These are phyloP conservation scores for Triangularia setosa DNA, from an alignment of 2,329 filamentous ascomycete species.

Conservation along the genomic window DNA sequence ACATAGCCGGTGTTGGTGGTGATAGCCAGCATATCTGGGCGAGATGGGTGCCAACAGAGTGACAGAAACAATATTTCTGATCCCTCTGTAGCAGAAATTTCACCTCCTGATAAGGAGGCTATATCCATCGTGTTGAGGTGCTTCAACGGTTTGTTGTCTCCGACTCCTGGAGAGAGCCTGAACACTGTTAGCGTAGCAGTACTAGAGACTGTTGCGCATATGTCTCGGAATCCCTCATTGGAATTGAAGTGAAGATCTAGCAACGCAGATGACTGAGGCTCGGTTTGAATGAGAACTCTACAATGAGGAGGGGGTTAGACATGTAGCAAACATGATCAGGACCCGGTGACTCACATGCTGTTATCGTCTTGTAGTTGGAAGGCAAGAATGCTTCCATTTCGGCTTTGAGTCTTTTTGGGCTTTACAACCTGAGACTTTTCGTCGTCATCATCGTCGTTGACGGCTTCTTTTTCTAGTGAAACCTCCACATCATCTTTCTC, in stretches of 20 bases:
- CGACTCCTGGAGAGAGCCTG: conserved; percentile 40
- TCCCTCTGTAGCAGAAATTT: conserved; percentile 1
- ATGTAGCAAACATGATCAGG: neutral
- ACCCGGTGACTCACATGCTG: conserved; percentile 49
- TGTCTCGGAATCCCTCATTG: conserved; percentile 38
- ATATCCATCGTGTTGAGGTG: conserved; percentile 44
- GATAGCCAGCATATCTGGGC: conserved; percentile 56
- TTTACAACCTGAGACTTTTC: conserved; percentile 24
- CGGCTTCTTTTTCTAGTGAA: conserved; percentile 20
- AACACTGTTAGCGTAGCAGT: conserved; percentile 68
- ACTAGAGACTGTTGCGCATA: conserved; percentile 74
- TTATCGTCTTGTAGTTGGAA: conserved; percentile 50
- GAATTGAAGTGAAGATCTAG: conserved; percentile 82
- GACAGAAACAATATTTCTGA: conserved; percentile 61
- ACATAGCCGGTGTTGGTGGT: conserved; percentile 69
- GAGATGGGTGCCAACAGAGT: conserved; percentile 66
- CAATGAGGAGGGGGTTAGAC: conserved; percentile 12
- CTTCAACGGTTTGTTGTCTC: conserved; percentile 32
- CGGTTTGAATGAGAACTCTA: conserved; percentile 55
- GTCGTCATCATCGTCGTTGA: conserved; percentile 26
- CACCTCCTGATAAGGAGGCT: conserved; percentile 46
- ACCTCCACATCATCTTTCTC: conserved; percentile 39
- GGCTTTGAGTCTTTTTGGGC: conserved; percentile 48
- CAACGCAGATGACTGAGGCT: conserved; percentile 66
- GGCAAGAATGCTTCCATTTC: conserved; percentile 70